Percentiles rank a stretch among this genome's conserved stretches.
phyloP scores from a whole-genome alignment of 2,329 filamentous ascomycete species.

The Fusarium piperis region DNA sequence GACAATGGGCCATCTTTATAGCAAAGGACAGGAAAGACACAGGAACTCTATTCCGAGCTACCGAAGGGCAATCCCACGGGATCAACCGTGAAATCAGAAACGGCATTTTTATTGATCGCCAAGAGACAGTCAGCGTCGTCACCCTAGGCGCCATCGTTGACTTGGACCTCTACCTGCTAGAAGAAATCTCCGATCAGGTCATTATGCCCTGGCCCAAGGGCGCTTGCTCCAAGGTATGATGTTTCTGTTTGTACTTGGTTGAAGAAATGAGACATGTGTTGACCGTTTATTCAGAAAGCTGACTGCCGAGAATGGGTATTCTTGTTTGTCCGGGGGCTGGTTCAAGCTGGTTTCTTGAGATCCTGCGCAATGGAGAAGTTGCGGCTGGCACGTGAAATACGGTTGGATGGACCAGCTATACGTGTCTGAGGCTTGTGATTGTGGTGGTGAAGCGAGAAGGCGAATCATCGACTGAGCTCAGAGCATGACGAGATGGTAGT shows the following conservation, averaged over 20 bases:
- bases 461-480: not conserved
- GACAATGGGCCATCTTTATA: not conserved
- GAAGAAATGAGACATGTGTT: not conserved
- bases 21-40: not conserved
- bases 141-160: not conserved
- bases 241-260: not conserved
- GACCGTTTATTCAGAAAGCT: not conserved
- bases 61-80: not conserved
- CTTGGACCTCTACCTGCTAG: not conserved
- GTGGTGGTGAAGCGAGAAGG: not conserved
- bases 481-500: not conserved
- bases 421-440: not conserved
- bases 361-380: not conserved
- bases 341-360: not conserved
- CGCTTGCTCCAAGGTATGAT: not conserved
- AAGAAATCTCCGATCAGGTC: not conserved
- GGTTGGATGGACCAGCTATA: not conserved
- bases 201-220: not conserved
- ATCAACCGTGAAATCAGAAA: not conserved
- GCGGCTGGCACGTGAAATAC: not conserved
- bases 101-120: not conserved
- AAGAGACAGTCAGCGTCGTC: not conserved
- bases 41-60: not conserved
- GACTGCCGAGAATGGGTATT: not conserved
- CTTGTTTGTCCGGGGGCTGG: not conserved